Evolutionary conservation across 306 rosid species (phyloP), one percentile per base, ranked within the genome.

Genomic region (Cicer bijugum): DNA sequence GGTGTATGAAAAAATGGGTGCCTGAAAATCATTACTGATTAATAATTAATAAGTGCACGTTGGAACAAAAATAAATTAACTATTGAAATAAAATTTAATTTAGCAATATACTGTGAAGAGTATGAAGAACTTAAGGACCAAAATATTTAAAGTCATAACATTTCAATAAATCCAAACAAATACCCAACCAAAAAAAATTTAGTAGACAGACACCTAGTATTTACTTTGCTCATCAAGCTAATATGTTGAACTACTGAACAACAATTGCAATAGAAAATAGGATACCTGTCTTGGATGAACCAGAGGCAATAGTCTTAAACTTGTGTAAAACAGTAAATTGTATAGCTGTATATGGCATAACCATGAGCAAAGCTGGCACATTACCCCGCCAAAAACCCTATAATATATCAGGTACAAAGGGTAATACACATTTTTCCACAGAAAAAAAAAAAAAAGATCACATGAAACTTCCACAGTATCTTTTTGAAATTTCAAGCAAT

Each of bases 361-460:
- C 96, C 99, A 91, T 94, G 75, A 94, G 97, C 82, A 94, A 81
- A 52, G 97, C 99, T 16, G 99, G 99, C 74, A 94, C 97, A 77
- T 94, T 94, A 17, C 99, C 99, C 57, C 99, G 89, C 99, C 99
- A 94, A 75, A 94, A 94, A 28, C 99, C 99, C 99, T 94, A 83
- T 52, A 80, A 73, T 12, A 68, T 74, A 17, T 43, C 63, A 47
- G 9, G 42, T 23, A 53, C 58, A 69, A 57, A 58, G 5, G 43
- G 20, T 44, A 12, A 68, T 60, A 48, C 44, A 46, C 19, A 11
- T 2, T 39, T 44, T 45, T 47, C 3, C 6, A 37, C 60, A 19
- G n/a, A n/a, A n/a, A 12, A 9, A 19, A 76, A 69, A 62, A 71
- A 10, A 62, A 71, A 10, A 28, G 9, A 43, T 15, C 9, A 35